phyloP scores from a whole-genome alignment of 2,329 filamentous ascomycete genomes.

The Pseudogymnoascus sp. region DNA sequence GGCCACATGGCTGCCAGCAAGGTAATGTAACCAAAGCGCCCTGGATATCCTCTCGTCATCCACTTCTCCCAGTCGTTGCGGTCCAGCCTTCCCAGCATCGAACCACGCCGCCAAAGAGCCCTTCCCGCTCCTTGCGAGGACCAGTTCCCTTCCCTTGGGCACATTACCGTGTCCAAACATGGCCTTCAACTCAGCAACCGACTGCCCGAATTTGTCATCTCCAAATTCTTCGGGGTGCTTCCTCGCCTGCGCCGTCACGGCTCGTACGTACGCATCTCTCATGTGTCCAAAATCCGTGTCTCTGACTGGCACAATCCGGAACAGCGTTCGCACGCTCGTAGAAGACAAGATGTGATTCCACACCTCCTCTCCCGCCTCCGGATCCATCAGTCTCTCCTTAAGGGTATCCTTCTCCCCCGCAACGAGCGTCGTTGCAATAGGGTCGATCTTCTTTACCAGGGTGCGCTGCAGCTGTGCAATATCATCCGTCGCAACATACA shows the following conservation, averaged over 20 bases:
- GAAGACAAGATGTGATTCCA: slow-evolving; percentile 67
- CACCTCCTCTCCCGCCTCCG: slow-evolving; percentile 58
- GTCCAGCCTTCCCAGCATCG: slow-evolving; percentile 43
- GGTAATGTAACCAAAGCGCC: slow-evolving; percentile 81
- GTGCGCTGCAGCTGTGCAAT: slow-evolving; percentile 72
- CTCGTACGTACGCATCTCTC: slow-evolving; percentile 82
- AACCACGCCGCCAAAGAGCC: slow-evolving; percentile 65
- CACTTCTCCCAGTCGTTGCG: slow-evolving; percentile 61
- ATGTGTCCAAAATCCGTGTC: slow-evolving; percentile 93
- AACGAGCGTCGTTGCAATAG: slow-evolving; percentile 74
- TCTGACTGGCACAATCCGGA: slow-evolving; percentile 81
- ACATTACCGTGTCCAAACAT: slow-evolving; percentile 77
- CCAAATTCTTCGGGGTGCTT: slow-evolving; percentile 47
- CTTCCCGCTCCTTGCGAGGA: slow-evolving; percentile 59
- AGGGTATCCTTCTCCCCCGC: slow-evolving; percentile 72
- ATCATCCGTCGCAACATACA: slow-evolving; percentile 81
- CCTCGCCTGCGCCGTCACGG: slow-evolving; percentile 65
- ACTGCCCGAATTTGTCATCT: slow-evolving; percentile 68
- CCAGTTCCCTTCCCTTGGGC: slow-evolving; percentile 69
- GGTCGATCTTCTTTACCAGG: slow-evolving; percentile 68
- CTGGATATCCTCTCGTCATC: slow-evolving; percentile 72
- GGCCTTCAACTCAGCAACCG: slow-evolving; percentile 69
- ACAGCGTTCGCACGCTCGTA: slow-evolving; percentile 63
- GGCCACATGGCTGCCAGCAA: slow-evolving; percentile 79
- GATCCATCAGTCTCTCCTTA: slow-evolving; percentile 61